A percentile compares a stretch with the other conserved stretches of the same genome.
Evolutionary conservation across 495 filamentous ascomycete genomes (phyloP).

Genomic region (Aspergillus diversus): DNA sequence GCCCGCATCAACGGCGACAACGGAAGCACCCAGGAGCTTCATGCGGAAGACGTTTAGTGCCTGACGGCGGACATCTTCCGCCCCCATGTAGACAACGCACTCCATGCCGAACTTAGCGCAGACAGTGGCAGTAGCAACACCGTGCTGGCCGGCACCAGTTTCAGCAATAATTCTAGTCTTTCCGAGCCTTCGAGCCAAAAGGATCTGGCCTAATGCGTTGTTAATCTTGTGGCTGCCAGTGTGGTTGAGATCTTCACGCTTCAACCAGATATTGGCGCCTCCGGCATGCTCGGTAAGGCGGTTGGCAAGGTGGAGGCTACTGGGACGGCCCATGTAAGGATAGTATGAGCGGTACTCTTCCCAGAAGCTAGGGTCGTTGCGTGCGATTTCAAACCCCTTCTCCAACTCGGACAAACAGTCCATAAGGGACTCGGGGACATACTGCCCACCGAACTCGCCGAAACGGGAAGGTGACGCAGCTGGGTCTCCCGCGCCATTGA

Average conservation of each 20-base stretch:
- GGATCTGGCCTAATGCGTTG: constrained; percentile 88
- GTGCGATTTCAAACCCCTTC: constrained; percentile 82
- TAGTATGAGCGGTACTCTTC: constrained; percentile 97
- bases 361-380: constrained; percentile 91
- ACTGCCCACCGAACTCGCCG: constrained; percentile 98
- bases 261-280: constrained; percentile 93
- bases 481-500: constrained; percentile 59
- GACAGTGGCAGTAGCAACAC: constrained; percentile 93
- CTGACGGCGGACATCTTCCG: constrained; percentile 90
- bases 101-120: constrained; percentile 96
- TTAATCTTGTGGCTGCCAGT: constrained; percentile 94
- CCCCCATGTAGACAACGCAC: constrained; percentile 95
- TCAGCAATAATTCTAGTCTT: constrained; percentile 96
- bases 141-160: constrained; percentile 95
- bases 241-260: constrained; percentile 92
- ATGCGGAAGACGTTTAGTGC: constrained; percentile 96
- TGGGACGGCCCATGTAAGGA: constrained; percentile 94
- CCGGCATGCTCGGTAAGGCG: constrained; percentile 85
- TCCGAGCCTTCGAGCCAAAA: constrained; percentile 78
- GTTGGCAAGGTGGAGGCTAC: constrained; percentile 85
- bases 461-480: constrained; percentile 78
- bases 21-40: constrained; percentile 88
- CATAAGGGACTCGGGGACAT: constrained; percentile 97
- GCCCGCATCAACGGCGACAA: constrained; percentile 85
- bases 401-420: constrained; percentile 93